Percentiles rank a stretch among this genome's conserved stretches.
phyloP scores from a whole-genome alignment of 805 yeast species.

The Lachancea sp. region DNA sequence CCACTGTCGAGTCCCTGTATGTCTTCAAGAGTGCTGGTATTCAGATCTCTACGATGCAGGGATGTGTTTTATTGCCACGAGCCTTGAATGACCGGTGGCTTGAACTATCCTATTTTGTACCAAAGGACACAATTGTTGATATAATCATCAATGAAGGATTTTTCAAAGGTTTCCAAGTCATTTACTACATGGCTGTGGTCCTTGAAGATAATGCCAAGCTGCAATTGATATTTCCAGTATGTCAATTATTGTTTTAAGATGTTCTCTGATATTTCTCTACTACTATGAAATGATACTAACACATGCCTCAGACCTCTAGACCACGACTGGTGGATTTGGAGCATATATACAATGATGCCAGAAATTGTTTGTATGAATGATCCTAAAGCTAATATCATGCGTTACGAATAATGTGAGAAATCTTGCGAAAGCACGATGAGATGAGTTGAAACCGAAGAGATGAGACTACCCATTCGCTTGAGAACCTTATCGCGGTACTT shows the following conservation, averaged over 20 bases:
- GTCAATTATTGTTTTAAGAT: slow-evolving; percentile 13
- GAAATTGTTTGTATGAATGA: slow-evolving; percentile 14
- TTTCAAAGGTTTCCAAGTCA: slow-evolving; percentile 51
- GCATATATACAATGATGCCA: slow-evolving; percentile 20
- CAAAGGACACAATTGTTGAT: slow-evolving; percentile 52
- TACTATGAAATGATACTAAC: slow-evolving; percentile 1
- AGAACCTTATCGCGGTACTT: not conserved
- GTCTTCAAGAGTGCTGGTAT: slow-evolving; percentile 26
- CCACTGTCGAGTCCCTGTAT: slow-evolving; percentile 20
- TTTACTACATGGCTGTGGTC: slow-evolving; percentile 56
- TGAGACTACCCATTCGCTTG: not conserved
- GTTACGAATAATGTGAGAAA: too few relatives aligned
- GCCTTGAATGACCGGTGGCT: slow-evolving; percentile 13
- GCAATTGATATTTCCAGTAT: slow-evolving; percentile 31
- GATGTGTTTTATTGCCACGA: slow-evolving; percentile 22
- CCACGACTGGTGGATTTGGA: slow-evolving; percentile 23
- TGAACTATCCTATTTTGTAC: slow-evolving; percentile 39
- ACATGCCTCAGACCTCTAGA: slow-evolving; percentile 15
- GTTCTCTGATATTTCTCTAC: not conserved
- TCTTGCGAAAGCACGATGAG: too few relatives aligned
- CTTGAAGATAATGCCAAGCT: slow-evolving; percentile 36
- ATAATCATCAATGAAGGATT: slow-evolving; percentile 73
- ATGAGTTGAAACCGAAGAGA: slow-evolving; percentile 5
- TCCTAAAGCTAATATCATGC: not conserved
- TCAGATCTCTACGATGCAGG: slow-evolving; percentile 19